Evolutionary conservation across 768 basidiomycete genomes (phyloP).

Genomic region (Trametopsis cervina): DNA sequence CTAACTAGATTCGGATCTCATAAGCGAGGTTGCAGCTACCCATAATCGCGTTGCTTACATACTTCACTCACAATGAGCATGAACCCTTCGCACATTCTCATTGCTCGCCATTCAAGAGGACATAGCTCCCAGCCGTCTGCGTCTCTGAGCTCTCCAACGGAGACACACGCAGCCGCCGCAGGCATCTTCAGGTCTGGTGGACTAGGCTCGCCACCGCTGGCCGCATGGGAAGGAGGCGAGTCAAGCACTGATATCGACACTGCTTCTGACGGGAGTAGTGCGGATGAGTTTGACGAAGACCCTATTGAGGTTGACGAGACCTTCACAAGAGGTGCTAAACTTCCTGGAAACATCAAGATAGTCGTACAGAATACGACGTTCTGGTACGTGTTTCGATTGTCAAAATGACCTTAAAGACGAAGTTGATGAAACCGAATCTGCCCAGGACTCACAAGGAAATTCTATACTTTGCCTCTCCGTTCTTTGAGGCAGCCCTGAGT

Average conservation of each 20-base stretch:
- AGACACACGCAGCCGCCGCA: conserved; percentile 82
- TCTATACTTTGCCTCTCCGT: conserved; percentile 88
- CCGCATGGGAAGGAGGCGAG: conserved; percentile 65
- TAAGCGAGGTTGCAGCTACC: no score
- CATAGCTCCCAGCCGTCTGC: conserved; percentile 64
- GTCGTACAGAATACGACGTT: conserved; percentile 85
- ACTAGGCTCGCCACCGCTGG: conserved; percentile 64
- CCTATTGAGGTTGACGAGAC: conserved; percentile 76
- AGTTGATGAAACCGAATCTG: no score
- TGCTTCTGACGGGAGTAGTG: conserved; percentile 25
- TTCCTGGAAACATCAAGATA: conserved; percentile 88
- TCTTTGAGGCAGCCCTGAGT: conserved; percentile 87
- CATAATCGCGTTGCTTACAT: no score
- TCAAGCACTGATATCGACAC: conserved; percentile 50
- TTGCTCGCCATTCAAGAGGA: conserved; percentile 78
- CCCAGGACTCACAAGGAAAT: conserved; percentile 87
- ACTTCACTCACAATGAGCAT: no score
- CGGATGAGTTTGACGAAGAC: conserved; percentile 52
- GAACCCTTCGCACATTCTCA: conserved; percentile 83
- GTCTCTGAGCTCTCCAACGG: conserved; percentile 76
- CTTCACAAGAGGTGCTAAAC: conserved; percentile 57
- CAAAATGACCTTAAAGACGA: no score
- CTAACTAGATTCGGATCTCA: no score
- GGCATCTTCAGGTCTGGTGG: conserved; percentile 73
- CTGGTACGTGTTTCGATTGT: conserved; percentile 56